These are phyloP conservation scores for Deinandra increscens DNA, from an alignment of 129 eudicot genomes.

Conservation along the genomic window DNA sequence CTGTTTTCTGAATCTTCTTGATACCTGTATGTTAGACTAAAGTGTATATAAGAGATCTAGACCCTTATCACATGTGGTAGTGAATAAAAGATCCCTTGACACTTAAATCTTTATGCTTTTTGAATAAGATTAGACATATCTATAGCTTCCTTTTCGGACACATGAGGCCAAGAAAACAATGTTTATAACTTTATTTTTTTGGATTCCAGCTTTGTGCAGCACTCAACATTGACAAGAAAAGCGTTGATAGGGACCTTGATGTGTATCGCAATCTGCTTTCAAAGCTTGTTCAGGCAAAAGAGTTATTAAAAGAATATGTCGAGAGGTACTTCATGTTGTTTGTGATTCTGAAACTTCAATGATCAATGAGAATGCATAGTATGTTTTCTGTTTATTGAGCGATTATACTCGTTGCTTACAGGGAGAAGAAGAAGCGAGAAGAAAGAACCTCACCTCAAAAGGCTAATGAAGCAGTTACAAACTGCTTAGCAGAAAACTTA, in stretches of 20 bases:
- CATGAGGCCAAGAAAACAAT: neutral
- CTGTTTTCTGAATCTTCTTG: neutral
- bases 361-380: neutral
- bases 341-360: no score
- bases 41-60: neutral
- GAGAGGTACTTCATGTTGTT: slow-evolving; percentile 48
- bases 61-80: neutral
- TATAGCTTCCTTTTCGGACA: neutral
- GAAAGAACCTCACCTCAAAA: slow-evolving; percentile 68
- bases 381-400: neutral
- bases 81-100: neutral
- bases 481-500: slow-evolving; percentile 40
- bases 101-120: neutral
- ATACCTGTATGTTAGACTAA: no score
- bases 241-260: slow-evolving; percentile 90
- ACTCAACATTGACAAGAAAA: slow-evolving; percentile 66
- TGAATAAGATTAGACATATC: neutral
- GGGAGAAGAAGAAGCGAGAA: slow-evolving; percentile 83
- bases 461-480: slow-evolving; percentile 69
- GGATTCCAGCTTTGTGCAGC: slow-evolving; percentile 75
- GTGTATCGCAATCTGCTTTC: slow-evolving; percentile 91
- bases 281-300: slow-evolving; percentile 90
- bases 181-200: neutral
- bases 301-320: slow-evolving; percentile 75
- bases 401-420: slow-evolving; percentile 18